Evolutionary conservation across 1,139 yeast species (phyloP), one percentile per base, ranked within the genome.

Genomic region (Candida sanyaensis): DNA sequence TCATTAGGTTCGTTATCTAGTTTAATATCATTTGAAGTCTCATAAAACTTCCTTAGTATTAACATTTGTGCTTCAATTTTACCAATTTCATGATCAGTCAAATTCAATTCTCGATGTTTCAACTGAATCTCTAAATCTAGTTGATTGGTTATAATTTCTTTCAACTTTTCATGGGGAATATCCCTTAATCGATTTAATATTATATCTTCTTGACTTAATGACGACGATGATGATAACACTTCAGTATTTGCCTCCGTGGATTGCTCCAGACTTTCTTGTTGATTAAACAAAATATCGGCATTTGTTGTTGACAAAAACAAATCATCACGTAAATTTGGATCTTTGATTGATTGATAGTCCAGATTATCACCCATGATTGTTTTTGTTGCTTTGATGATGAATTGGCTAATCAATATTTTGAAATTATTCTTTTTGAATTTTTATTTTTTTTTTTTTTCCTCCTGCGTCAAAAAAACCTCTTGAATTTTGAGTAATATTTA

Each of bases 101-200:
- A 64, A 26, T 75, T 70, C 44, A 83, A 68, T 62, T 88, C 92
- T 49, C 83, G 78, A 63, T 86, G 91, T 54, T 85, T 86, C 52
- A 87, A 69, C 42, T 88, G 65, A 12, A 87, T 83, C 62, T 88
- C 95, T 47, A 86, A 64, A 61, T 87, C 89, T 30, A 88, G 73
- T 61, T 83, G 84, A 49, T 73, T 73, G 50, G 71, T 73, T 30
- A 75, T 62, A 23, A 75, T 69, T 31, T 69, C 71, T 50, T 70
- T 67, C 34, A 75, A 63, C 47, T 71, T 65, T 8, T 68, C 71
- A n/a, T 66, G 54, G 0, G 79, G 78, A 6, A 73, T 65, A 24
- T 61, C 60, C 27, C 63, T 58, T 24, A 75, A 63, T 46, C 65
- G 65, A 29, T 62, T 51, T n/a, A 58, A 47, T 28, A 66, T 50